phyloP scores from a whole-genome alignment of 352 stramenopile genomes.

The Bremia lactucae region DNA sequence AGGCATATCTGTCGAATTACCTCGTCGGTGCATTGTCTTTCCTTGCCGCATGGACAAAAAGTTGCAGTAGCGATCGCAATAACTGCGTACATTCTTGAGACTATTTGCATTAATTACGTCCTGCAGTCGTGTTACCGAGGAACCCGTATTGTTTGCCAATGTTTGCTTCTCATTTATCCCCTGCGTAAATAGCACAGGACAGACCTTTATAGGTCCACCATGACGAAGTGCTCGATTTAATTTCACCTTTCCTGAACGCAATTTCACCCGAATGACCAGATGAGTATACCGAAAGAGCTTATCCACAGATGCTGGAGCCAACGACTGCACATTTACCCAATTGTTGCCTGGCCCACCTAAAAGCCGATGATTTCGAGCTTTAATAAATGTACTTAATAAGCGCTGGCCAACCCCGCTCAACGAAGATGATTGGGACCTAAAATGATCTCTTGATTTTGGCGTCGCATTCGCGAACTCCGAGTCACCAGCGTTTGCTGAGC shows the following conservation, averaged over 20 bases:
- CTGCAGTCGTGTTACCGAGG: slow-evolving; percentile 63
- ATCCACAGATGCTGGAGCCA: slow-evolving; percentile 32
- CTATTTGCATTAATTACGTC: slow-evolving; percentile 77
- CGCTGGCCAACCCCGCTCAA: slow-evolving; percentile 58
- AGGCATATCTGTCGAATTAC: slow-evolving; percentile 3
- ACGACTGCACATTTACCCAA: slow-evolving; percentile 22
- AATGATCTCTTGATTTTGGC: slow-evolving; percentile 15
- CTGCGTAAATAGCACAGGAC: slow-evolving; percentile 73
- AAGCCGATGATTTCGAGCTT: slow-evolving; percentile 48
- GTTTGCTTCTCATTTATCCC: slow-evolving; percentile 92
- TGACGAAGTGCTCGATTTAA: slow-evolving; percentile 42
- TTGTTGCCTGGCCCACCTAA: slow-evolving; percentile 27
- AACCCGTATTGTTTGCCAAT: slow-evolving; percentile 82
- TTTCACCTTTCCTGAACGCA: slow-evolving; percentile 72
- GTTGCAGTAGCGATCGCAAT: slow-evolving; percentile 72
- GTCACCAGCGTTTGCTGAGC: slow-evolving; percentile 12
- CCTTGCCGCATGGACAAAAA: slow-evolving; percentile 40
- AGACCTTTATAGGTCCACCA: slow-evolving; percentile 53
- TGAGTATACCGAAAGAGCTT: slow-evolving; percentile 58
- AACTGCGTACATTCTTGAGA: slow-evolving; percentile 50
- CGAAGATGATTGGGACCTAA: slow-evolving; percentile 37
- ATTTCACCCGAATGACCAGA: slow-evolving; percentile 74
- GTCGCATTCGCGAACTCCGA: slow-evolving; percentile 11
- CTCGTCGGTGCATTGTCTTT: slow-evolving; percentile 15
- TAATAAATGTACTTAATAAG: slow-evolving; percentile 61